Evolutionary conservation across 495 filamentous ascomycete species (phyloP).

Genomic region (Aspergillus sclerotiicarbonarius): DNA sequence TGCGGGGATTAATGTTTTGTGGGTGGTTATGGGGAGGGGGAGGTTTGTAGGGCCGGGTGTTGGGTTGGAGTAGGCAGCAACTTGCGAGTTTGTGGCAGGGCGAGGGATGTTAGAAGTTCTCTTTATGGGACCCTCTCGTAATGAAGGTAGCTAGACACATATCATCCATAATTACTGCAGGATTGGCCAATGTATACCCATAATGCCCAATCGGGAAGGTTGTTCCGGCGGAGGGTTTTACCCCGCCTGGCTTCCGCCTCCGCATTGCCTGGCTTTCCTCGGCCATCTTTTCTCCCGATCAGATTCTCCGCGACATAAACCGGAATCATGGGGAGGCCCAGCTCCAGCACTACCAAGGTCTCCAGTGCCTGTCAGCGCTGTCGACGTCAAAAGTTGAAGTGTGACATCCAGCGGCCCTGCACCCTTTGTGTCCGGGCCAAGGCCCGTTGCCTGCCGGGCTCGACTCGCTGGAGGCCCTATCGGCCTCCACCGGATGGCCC

Average conservation of each 20-base stretch:
- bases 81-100: no score
- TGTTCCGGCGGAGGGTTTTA: neutral
- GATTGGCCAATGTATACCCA: no score
- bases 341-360: slow-evolving; percentile 2
- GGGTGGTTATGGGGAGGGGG: neutral
- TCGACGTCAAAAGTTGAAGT: slow-evolving; percentile 17
- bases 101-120: no score
- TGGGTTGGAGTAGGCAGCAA: no score
- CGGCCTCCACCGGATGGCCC: slow-evolving; percentile 21
- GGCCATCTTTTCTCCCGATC: neutral
- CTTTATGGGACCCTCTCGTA: no score
- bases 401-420: slow-evolving; percentile 18
- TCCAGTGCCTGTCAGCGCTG: slow-evolving; percentile 14
- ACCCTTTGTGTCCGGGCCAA: slow-evolving; percentile 11
- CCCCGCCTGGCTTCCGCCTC: neutral
- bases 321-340: neutral
- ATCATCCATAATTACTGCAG: no score
- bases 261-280: neutral
- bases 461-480: slow-evolving; percentile 29
- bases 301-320: neutral
- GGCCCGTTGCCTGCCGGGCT: slow-evolving; percentile 1
- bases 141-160: no score
- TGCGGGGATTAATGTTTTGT: neutral
- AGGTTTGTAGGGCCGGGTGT: no score
- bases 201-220: neutral